Base-by-base conservation (phyloP, 148 eudicot genomes). In the Mesembryanthemum crystallinum region DNA sequence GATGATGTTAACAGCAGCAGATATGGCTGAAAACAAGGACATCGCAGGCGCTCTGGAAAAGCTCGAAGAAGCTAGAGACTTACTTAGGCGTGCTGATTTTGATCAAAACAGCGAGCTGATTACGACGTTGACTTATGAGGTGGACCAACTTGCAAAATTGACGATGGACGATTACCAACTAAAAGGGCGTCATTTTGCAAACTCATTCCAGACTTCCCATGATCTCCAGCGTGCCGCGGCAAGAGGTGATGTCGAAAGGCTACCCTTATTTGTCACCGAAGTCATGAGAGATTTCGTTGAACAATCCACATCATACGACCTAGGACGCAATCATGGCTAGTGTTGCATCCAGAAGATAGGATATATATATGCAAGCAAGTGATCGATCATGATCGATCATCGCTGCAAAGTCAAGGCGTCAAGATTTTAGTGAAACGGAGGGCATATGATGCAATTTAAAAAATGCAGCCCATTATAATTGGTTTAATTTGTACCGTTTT, bases 191-290 rank as follows among this genome's bases (percentile, higher is more conserved):
- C 63, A 62, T 10, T 54, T 71, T 57, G 74, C 45, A 24, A 25
- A 47, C 10, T 59, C 73, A 0, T 29, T 62, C 3, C 61, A 28
- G 43, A 37, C 57, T 54, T 71, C 74, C 2, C 74, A 71, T n/a
- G 8, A 24, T 14, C 28, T 32, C 6, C 74, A 71, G 30, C 63
- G 74, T 32, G 9, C 8, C 11, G 62, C 74, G 0, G 21, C 45
- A 13, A 71, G 64, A 55, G 63, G 74, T 21, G 74, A 71, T 12
- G 52, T 49, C n/a, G 62, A 11, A 60, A 24, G 24, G 29, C 28
- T 23, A 24, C 3, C 15, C 10, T 5, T 25, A 6, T 24, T 61
- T 61, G 20, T 4, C 8, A 61, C 4, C 11, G 15, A 27, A 17
- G 5, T 14, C 4, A 61, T 61, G 15, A 61, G 0, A 8, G 43